Conservation (phyloP, 176 grass and related monocot species). For the Hyparrhenia diplandra region DNA sequence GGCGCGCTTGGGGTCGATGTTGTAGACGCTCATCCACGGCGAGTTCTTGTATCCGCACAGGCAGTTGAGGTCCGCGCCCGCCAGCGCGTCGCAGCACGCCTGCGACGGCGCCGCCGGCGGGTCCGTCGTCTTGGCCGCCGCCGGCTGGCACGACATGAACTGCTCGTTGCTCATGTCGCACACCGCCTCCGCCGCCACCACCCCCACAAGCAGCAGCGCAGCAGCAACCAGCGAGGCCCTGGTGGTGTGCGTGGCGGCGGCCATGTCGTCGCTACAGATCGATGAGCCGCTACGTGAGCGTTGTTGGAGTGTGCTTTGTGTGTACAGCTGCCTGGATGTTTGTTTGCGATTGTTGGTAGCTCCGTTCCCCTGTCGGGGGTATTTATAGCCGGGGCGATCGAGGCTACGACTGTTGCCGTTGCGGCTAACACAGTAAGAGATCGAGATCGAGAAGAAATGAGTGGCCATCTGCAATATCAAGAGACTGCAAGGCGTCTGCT, state of each 20-base stretch:
- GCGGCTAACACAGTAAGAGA: background rate
- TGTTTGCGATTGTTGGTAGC: background rate
- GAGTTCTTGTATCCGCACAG: conserved; percentile 66
- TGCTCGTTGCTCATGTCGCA: conserved; percentile 51
- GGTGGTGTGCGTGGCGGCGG: too few relatives aligned
- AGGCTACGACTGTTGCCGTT: background rate
- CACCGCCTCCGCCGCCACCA: conserved; percentile 14
- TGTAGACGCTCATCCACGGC: conserved; percentile 36
- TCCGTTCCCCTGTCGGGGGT: background rate
- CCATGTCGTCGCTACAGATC: too few relatives aligned
- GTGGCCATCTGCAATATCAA: background rate
- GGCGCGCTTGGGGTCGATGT: conserved; percentile 63
- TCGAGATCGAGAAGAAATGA: too few relatives aligned
- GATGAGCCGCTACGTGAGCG: too few relatives aligned
- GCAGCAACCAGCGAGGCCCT: too few relatives aligned
- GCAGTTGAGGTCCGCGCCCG: conserved; percentile 44
- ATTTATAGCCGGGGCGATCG: background rate
- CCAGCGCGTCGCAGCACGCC: conserved; percentile 43
- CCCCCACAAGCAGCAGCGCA: background rate
- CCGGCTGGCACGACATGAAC: conserved; percentile 50
- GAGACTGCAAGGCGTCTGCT: background rate
- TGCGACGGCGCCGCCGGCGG: conserved; percentile 26
- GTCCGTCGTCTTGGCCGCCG: conserved; percentile 43
- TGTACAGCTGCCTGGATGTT: too few relatives aligned
- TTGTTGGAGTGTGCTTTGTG: too few relatives aligned